phyloP scores from a whole-genome alignment of 2,329 filamentous ascomycete genomes.

The Tolypocladium guangdongense region DNA sequence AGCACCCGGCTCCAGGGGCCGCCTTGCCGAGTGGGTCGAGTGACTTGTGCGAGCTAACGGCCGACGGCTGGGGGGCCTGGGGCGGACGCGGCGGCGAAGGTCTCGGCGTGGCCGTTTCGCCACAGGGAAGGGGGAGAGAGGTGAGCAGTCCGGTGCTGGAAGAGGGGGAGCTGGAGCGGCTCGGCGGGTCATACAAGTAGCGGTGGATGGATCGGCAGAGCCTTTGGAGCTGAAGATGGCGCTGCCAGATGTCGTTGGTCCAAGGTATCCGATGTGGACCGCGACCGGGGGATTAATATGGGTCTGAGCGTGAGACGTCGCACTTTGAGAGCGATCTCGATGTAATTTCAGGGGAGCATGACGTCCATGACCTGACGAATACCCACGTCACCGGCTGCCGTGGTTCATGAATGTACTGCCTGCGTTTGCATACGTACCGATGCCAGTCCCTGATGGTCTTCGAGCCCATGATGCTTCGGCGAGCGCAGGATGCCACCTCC shows the following conservation, averaged over 20 bases:
- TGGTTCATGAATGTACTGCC: not conserved
- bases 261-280: not conserved
- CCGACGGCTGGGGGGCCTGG: conserved; percentile 25
- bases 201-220: not conserved
- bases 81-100: conserved; percentile 3
- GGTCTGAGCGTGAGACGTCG: not conserved
- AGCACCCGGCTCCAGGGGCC: not conserved
- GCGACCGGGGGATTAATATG: not conserved
- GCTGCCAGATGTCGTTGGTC: not conserved
- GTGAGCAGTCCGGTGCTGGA: conserved; percentile 12
- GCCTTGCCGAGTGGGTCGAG: not conserved
- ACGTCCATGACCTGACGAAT: not conserved
- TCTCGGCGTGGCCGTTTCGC: not conserved
- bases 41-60: conserved; percentile 13
- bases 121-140: conserved; percentile 1
- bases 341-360: not conserved
- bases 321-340: not conserved
- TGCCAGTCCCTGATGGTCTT: not conserved
- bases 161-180: conserved; percentile 8
- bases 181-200: conserved; percentile 4
- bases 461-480: not conserved
- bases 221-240: not conserved
- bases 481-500: not conserved
- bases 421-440: no score
- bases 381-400: not conserved